Evolutionary conservation across 2,329 filamentous ascomycete species (phyloP).

Genomic region (Xylariaceae sp.): DNA sequence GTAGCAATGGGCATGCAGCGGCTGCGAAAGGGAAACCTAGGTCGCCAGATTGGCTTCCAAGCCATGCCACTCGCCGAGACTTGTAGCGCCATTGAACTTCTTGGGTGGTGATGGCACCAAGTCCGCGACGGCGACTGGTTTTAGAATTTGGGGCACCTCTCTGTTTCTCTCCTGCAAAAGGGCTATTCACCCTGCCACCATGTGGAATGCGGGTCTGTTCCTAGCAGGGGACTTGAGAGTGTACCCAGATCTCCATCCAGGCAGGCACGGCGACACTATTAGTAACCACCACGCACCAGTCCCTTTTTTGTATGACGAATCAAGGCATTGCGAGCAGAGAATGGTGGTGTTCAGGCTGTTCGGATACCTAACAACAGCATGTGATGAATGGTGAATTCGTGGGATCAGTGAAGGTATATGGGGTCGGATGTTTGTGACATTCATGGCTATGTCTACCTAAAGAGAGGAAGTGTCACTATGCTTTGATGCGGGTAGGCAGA

Average conservation of each 20-base stretch:
- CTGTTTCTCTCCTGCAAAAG: too few species aligned
- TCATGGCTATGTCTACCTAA: constrained; percentile 15
- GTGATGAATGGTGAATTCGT: background rate
- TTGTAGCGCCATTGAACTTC: constrained; percentile 49
- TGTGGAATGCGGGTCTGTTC: background rate
- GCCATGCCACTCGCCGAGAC: constrained; percentile 52
- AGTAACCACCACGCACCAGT: too few species aligned
- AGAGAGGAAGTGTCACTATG: constrained; percentile 14
- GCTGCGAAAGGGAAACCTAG: constrained; percentile 55
- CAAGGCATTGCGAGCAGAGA: constrained; percentile 27
- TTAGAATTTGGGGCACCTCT: too few species aligned
- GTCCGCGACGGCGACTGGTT: too few species aligned
- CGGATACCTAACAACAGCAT: constrained; percentile 11
- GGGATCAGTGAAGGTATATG: too few species aligned
- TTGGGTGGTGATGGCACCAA: constrained; percentile 44
- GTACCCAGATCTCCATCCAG: constrained; percentile 10
- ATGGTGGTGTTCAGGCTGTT: constrained; percentile 21
- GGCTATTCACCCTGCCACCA: background rate
- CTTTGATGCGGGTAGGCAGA: background rate
- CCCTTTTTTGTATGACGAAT: constrained; percentile 16
- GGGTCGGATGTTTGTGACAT: too few species aligned
- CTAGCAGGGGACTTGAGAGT: background rate
- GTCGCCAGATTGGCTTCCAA: constrained; percentile 53
- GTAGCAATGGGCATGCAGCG: constrained; percentile 56
- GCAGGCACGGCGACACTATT: background rate